Evolutionary conservation across 768 basidiomycete genomes (phyloP).

Genomic region (Tricholoma saponaceum): DNA sequence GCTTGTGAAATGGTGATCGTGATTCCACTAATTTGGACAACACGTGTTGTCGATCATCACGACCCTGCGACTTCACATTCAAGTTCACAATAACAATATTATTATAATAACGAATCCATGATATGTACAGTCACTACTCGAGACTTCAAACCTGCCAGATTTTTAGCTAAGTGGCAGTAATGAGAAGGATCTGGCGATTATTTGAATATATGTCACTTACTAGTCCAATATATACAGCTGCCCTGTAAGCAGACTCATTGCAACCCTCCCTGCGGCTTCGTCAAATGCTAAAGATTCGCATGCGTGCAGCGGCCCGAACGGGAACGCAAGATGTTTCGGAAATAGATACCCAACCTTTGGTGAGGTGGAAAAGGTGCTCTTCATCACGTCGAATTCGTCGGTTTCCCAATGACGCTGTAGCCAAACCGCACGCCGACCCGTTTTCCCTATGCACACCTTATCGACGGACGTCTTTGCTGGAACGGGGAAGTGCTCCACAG

Average conservation of each 20-base stretch:
- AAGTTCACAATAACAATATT: too few species aligned
- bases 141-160: too few species aligned
- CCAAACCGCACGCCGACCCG: conserved; percentile 50
- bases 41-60: conserved; percentile 15
- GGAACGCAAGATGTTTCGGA: conserved; percentile 43
- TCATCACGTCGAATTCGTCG: conserved; percentile 47
- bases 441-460: conserved; percentile 33
- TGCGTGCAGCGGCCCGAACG: conserved; percentile 40
- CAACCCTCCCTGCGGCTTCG: conserved; percentile 49
- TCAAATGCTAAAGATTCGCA: conserved; percentile 50
- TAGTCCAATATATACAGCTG: conserved; percentile 48
- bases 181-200: too few species aligned
- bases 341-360: conserved; percentile 35
- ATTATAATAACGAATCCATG: too few species aligned
- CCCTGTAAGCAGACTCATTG: conserved; percentile 47
- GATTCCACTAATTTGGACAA: conserved; percentile 11
- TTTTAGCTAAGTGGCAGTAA: too few species aligned
- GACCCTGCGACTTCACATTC: neutral
- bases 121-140: too few species aligned
- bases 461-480: conserved; percentile 11
- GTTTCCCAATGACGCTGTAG: conserved; percentile 46
- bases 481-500: conserved; percentile 5
- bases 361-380: conserved; percentile 36
- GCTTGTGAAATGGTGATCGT: conserved; percentile 17
- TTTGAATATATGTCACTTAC: neutral